phyloP scores from a whole-genome alignment of 179 eudicot genomes.

The Spinacia oleracea region DNA sequence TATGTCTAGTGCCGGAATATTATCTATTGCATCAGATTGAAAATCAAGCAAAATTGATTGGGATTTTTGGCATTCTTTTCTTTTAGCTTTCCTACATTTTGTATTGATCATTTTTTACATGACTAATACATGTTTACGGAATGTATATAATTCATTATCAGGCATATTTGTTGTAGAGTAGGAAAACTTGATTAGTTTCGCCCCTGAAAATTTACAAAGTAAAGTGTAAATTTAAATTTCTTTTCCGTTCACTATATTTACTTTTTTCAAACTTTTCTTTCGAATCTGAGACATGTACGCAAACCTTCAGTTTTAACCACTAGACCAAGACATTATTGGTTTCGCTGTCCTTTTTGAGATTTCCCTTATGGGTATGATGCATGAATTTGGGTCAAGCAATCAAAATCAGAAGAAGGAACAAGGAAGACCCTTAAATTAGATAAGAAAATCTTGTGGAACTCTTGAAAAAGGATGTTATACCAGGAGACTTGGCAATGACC shows the following conservation, averaged over 20 bases:
- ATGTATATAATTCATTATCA: slow-evolving; percentile 29
- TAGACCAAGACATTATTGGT: too few relatives aligned
- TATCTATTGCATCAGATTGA: slow-evolving; percentile 71
- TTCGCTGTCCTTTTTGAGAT: too few relatives aligned
- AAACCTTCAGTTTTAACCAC: too few relatives aligned
- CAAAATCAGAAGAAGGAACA: neutral
- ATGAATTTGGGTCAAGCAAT: neutral
- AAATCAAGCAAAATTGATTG: slow-evolving; percentile 4
- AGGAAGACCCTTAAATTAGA: neutral
- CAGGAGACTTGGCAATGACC: neutral
- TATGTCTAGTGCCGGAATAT: slow-evolving; percentile 61
- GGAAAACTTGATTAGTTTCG: slow-evolving; percentile 5
- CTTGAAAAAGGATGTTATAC: slow-evolving; percentile 17
- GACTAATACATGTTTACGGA: slow-evolving; percentile 26
- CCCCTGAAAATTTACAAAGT: neutral
- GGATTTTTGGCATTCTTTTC: slow-evolving; percentile 26
- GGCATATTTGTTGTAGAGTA: slow-evolving; percentile 5
- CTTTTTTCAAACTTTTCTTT: too few relatives aligned
- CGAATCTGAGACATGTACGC: too few relatives aligned
- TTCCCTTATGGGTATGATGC: neutral
- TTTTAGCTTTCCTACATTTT: neutral
- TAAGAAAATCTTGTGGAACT: slow-evolving; percentile 20
- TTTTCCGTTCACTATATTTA: too few relatives aligned
- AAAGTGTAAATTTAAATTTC: slow-evolving; percentile 10
- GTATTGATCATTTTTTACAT: slow-evolving; percentile 16